Evolutionary conservation across 495 filamentous ascomycete species (phyloP).

Genomic region (Massariosphaeria phaeospora): DNA sequence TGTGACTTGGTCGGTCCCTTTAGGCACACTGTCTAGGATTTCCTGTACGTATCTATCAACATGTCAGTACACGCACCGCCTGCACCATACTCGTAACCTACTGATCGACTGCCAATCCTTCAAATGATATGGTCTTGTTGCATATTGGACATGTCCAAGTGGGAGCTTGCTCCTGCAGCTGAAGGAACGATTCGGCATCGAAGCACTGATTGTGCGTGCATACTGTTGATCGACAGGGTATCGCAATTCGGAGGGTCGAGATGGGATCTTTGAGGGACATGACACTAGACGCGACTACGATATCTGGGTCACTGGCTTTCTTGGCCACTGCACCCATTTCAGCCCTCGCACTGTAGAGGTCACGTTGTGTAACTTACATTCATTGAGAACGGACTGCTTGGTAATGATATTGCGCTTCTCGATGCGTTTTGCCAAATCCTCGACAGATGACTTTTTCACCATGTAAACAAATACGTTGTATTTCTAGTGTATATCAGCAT

Average conservation of each 20-base stretch:
- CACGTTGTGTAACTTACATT: conserved; percentile 65
- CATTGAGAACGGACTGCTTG: conserved; percentile 72
- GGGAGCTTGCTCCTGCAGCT: conserved; percentile 90
- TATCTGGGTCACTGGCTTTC: conserved; percentile 79
- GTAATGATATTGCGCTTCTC: conserved; percentile 63
- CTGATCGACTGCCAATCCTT: conserved; percentile 80
- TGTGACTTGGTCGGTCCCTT: conserved; percentile 72
- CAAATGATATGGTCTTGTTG: conserved; percentile 74
- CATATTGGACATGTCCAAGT: conserved; percentile 94
- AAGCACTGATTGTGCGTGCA: conserved; percentile 95
- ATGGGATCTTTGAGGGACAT: conserved; percentile 91
- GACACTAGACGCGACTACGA: conserved; percentile 77
- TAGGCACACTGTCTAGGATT: conserved; percentile 67
- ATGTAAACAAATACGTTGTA: conserved; percentile 70
- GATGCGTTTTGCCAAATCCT: conserved; percentile 65
- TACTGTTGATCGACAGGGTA: conserved; percentile 70
- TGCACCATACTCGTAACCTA: conserved; percentile 43
- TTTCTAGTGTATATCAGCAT: conserved; percentile 50
- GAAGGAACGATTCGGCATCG: conserved; percentile 87
- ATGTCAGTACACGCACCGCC: not conserved
- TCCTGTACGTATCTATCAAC: conserved; percentile 77
- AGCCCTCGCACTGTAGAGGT: too few relatives aligned
- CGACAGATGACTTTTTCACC: conserved; percentile 65
- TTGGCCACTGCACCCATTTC: conserved; percentile 57
- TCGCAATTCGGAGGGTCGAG: conserved; percentile 72